Percentiles rank a stretch among this genome's conserved stretches.
These are phyloP conservation scores for Jatropha curcas DNA, from an alignment of 345 rosid genomes.

Conservation along the genomic window DNA sequence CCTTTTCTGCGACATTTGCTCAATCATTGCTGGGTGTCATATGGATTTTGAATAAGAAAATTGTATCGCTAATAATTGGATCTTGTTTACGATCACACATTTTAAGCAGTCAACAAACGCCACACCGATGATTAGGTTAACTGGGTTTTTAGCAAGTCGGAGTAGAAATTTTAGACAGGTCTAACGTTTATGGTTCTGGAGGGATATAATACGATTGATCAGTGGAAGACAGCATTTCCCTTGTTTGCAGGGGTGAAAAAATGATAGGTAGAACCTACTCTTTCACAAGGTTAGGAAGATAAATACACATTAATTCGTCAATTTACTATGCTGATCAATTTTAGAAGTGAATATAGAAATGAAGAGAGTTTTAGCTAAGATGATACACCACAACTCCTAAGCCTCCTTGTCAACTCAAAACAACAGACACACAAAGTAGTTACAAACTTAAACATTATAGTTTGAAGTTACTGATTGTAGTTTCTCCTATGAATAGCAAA, in stretches of 20 bases:
- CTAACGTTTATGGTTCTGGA: too few relatives aligned
- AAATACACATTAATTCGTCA: not conserved
- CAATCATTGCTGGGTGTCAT: too few relatives aligned
- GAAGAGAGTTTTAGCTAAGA: not conserved
- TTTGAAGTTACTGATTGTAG: not conserved
- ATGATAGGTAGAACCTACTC: not conserved
- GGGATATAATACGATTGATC: too few relatives aligned
- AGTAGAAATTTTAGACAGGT: too few relatives aligned
- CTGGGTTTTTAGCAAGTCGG: too few relatives aligned
- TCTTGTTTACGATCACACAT: too few relatives aligned
- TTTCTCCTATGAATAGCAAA: not conserved
- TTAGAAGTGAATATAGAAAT: not conserved
- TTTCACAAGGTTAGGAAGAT: not conserved
- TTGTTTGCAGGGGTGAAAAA: not conserved
- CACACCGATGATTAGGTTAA: too few relatives aligned
- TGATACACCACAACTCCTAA: conserved; percentile 5
- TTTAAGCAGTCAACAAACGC: too few relatives aligned
- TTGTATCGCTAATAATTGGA: too few relatives aligned
- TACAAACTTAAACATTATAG: conserved; percentile 7
- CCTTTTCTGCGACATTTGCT: too few relatives aligned
- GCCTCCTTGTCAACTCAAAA: not conserved
- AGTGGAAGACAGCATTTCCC: not conserved
- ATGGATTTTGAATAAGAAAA: too few relatives aligned
- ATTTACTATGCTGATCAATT: not conserved
- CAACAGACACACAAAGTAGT: not conserved